Evolutionary conservation across 345 rosid species (phyloP), one percentile per base, ranked within the genome.

Genomic region (Sonneratia alba): DNA sequence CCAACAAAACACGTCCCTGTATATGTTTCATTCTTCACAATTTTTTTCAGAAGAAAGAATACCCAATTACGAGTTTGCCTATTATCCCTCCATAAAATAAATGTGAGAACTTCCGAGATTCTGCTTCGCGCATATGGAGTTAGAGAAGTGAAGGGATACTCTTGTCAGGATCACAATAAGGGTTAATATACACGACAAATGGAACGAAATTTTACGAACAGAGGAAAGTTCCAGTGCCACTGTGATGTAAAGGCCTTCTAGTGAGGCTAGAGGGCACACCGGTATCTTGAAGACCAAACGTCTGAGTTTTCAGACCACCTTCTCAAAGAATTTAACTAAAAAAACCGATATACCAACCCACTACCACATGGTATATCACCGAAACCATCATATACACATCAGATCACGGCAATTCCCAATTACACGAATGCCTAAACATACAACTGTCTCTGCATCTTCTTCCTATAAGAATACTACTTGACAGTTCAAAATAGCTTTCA

Each of bases 221-320:
- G 76, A 75, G 68, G 77, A 78, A 7, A 75, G 68, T n/a, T 57
- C 80, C 16, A 65, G 75, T 78, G 75, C 77, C 76, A 66, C 85
- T 43, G 59, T 90, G 70, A 79, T 89, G 92, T 97, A 92, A 70
- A 84, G 84, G 73, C 99, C 99, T 69, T 85, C 82, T 63, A 74
- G 86, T 14, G 97, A 95, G 53, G 79, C 97, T 24, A 86, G 88
- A 87, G 97, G 99, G 68, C 98, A 91, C 79, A 94, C 97, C 2
- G 98, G 98, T 43, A 91, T 88, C 77, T 79, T 95, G 80, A 95
- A 27, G 32, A 27, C 32, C 32, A 27, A 27, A 27, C 32, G 1
- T 27, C 32, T 27, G 32, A 27, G 32, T 27, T 27, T 27, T 27
- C 32, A 27, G 32, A 27, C 32, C 32, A 27, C 32, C 32, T 27